Conservation (phyloP, 345 rosid genomes). For the Salix udensis region DNA sequence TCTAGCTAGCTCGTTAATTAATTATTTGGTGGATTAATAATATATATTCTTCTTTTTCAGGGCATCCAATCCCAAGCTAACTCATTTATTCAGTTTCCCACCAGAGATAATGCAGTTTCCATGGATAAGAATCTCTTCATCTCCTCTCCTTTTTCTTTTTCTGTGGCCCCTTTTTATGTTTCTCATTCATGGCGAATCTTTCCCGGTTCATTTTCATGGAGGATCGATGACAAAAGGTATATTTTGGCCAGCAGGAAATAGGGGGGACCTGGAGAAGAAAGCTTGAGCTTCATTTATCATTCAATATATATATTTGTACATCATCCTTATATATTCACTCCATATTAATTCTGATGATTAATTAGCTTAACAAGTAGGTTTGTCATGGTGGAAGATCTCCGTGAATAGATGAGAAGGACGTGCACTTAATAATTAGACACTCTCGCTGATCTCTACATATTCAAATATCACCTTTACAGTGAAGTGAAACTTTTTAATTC, state of each 20-base stretch:
- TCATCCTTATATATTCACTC: too few species aligned
- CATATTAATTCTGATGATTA: too few species aligned
- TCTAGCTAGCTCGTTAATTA: not conserved
- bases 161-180: not conserved
- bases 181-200: not conserved
- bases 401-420: not conserved
- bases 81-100: not conserved
- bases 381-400: too few species aligned
- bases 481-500: not conserved
- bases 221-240: not conserved
- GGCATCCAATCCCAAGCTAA: conserved; percentile 4
- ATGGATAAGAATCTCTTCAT: not conserved
- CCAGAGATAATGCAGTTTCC: not conserved
- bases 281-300: too few species aligned
- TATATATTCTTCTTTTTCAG: conserved; percentile 4
- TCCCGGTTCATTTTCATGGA: not conserved
- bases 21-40: conserved; percentile 4
- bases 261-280: not conserved
- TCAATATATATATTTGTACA: too few species aligned
- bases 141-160: not conserved
- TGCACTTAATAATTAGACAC: not conserved
- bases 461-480: not conserved
- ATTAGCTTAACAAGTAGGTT: too few species aligned
- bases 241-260: not conserved
- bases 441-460: not conserved